Evolutionary conservation across 2,329 filamentous ascomycete genomes (phyloP).

Genomic region (Ceratocystis destructans): DNA sequence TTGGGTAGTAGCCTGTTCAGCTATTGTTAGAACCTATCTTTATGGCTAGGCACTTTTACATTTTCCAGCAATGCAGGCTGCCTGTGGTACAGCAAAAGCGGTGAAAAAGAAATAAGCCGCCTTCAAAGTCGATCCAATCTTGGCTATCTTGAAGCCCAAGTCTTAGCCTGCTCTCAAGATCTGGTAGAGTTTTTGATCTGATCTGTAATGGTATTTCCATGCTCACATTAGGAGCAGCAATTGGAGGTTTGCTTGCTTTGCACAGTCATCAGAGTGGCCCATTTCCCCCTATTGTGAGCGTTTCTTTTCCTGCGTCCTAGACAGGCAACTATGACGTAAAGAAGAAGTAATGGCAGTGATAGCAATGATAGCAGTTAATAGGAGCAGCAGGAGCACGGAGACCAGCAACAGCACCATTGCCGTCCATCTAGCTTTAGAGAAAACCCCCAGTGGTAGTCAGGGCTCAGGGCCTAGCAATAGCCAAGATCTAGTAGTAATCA

Average conservation of each 20-base stretch:
- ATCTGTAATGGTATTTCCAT: not conserved
- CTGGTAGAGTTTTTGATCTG: not conserved
- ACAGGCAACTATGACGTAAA: slow-evolving; percentile 8
- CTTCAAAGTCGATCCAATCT: too few relatives aligned
- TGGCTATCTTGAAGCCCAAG: too few relatives aligned
- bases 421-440: not conserved
- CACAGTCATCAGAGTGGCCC: slow-evolving; percentile 1
- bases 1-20: too few relatives aligned
- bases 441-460: not conserved
- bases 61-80: too few relatives aligned
- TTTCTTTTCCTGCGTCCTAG: not conserved
- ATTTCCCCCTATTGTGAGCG: not conserved
- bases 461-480: not conserved
- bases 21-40: too few relatives aligned
- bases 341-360: not conserved
- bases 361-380: not conserved
- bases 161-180: too few relatives aligned
- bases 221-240: not conserved
- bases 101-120: too few relatives aligned
- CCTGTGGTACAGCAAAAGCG: too few relatives aligned
- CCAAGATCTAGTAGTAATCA: too few relatives aligned
- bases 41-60: too few relatives aligned
- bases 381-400: not conserved
- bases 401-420: not conserved
- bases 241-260: not conserved